Evolutionary conservation across 2,329 filamentous ascomycete species (phyloP), one percentile per base, ranked within the genome.

Genomic region (Fusarium euwallaceae): DNA sequence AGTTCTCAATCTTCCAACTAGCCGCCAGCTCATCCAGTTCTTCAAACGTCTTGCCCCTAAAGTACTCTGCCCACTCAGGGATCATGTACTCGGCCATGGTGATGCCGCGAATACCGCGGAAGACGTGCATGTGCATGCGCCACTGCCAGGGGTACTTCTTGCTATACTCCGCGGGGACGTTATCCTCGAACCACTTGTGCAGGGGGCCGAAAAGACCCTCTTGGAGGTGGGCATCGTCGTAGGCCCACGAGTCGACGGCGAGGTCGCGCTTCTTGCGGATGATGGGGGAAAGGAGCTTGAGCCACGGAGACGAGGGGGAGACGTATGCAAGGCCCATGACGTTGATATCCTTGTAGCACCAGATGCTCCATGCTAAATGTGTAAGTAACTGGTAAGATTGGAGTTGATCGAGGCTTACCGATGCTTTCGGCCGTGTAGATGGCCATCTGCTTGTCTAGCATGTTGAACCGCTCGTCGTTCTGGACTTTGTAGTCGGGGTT

Each of bases 331-430:
- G 89, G 4, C 88, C 88, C 81, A 89, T 87, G 24, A 87, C 82
- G 0, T 88, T 87, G 64, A 90, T 85, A 71, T 90, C 88, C 77
- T 90, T 90, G 79, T 89, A 90, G 0, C 87, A 80, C 88, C 88
- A 90, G 72, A 92, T 92, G 16, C 82, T 87, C 90, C 89, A 92
- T 53, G 87, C 66, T 83, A 14, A 3, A 11, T 4, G 2, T 4
- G 3, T 72, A 9, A 70, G 51, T 4, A 1, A 22, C 3, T 27
- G 2, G 2, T 4, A 4, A 3, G 82, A 16, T 8, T 2, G 0
- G 0, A 4, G n/a, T 27, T 6, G 1, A 22, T 8, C 10, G 0
- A 5, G 20, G 65, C 67, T 1, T 55, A 76, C 75, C 76, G 27
- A 78, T 78, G 24, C 70, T 74, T 6, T 70, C 70, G 7, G 76